phyloP scores from a whole-genome alignment of 2,329 filamentous ascomycete genomes.

The Diaporthe ampelina region DNA sequence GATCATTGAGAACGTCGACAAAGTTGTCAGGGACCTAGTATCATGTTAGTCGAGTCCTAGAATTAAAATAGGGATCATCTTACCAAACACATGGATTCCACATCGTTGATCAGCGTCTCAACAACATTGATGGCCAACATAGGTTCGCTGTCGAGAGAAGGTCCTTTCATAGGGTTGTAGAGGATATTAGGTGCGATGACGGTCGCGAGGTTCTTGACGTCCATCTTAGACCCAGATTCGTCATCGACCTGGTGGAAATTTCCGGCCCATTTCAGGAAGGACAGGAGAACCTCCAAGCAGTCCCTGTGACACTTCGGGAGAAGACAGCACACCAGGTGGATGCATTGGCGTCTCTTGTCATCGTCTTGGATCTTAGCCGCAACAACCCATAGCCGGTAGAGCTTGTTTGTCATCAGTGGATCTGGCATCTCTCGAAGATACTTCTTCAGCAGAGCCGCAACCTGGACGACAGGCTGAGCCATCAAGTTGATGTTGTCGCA shows the following conservation, averaged over 20 bases:
- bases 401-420: slow-evolving; percentile 93
- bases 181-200: slow-evolving; percentile 98
- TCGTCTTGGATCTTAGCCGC: slow-evolving; percentile 89
- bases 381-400: slow-evolving; percentile 90
- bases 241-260: slow-evolving; percentile 98
- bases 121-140: slow-evolving; percentile 96
- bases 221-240: slow-evolving; percentile 98
- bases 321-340: slow-evolving; percentile 93
- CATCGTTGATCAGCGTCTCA: slow-evolving; percentile 89
- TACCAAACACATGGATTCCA: slow-evolving; percentile 98
- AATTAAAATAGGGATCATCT: slow-evolving; percentile 52
- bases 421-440: slow-evolving; percentile 96
- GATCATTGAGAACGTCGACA: slow-evolving; percentile 86
- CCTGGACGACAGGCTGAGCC: slow-evolving; percentile 91
- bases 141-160: slow-evolving; percentile 84
- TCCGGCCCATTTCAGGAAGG: slow-evolving; percentile 96
- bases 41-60: slow-evolving; percentile 45
- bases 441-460: slow-evolving; percentile 93
- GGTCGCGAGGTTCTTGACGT: slow-evolving; percentile 95
- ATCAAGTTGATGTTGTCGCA: slow-evolving; percentile 88
- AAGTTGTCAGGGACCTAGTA: slow-evolving; percentile 91
- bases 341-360: slow-evolving; percentile 83
- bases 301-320: slow-evolving; percentile 94
- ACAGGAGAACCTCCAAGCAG: slow-evolving; percentile 94
- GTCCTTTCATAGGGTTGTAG: slow-evolving; percentile 76